Evolutionary conservation across 306 rosid species (phyloP).

Genomic region (Boehmeria nivea): DNA sequence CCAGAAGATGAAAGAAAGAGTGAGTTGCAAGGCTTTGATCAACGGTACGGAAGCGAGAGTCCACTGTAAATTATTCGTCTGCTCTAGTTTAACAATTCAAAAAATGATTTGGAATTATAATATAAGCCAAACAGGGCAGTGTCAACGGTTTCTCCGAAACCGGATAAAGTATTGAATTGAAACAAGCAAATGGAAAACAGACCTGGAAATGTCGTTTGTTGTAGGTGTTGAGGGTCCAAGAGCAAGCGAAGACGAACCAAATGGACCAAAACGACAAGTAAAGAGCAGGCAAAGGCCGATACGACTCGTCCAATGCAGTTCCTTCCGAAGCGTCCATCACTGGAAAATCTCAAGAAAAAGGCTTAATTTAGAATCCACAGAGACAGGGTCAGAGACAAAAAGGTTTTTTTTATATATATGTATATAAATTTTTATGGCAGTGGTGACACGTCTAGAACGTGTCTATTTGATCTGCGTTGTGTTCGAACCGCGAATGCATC

Average conservation of each 20-base stretch:
- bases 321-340: slow-evolving; percentile 20
- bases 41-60: slow-evolving; percentile 74
- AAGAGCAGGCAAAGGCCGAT: slow-evolving; percentile 66
- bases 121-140: slow-evolving; percentile 7
- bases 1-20: slow-evolving; percentile 89
- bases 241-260: slow-evolving; percentile 78
- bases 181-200: not conserved
- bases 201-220: slow-evolving; percentile 89
- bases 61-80: slow-evolving; percentile 93
- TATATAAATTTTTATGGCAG: not conserved
- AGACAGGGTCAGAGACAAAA: not conserved
- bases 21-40: slow-evolving; percentile 83
- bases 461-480: slow-evolving; percentile 6
- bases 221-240: slow-evolving; percentile 84
- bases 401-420: not conserved
- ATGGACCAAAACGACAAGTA: slow-evolving; percentile 64
- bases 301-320: slow-evolving; percentile 58
- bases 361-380: not conserved
- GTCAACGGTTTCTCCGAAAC: slow-evolving; percentile 1
- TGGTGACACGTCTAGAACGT: slow-evolving; percentile 4
- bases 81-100: slow-evolving; percentile 34
- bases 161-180: not conserved
- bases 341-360: not conserved
- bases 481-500: not conserved
- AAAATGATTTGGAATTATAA: not conserved